phyloP scores from a whole-genome alignment of 805 yeast genomes.

The Monosporozyma siamensis region DNA sequence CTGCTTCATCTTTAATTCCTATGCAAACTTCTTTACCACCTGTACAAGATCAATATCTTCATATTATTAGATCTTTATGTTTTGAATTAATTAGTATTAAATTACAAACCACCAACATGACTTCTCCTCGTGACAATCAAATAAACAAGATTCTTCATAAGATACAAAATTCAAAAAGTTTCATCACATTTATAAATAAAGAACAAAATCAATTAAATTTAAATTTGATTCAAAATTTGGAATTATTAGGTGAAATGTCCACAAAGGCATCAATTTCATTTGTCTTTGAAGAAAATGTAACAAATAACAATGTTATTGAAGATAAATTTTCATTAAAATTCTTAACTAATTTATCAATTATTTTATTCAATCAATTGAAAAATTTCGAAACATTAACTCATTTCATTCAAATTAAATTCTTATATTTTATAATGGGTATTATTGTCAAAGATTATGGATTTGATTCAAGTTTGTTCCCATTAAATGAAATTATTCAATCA shows the following conservation, averaged over 20 bases:
- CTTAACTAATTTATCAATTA: background rate
- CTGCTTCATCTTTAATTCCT: background rate
- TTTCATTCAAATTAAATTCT: constrained; percentile 27
- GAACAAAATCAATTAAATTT: constrained; percentile 28
- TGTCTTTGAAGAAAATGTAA: constrained; percentile 45
- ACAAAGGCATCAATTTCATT: constrained; percentile 47
- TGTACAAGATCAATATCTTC: background rate
- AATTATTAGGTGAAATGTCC: constrained; percentile 48
- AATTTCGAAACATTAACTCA: constrained; percentile 4
- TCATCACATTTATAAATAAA: constrained; percentile 30
- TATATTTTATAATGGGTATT: constrained; percentile 55
- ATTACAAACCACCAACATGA: constrained; percentile 1
- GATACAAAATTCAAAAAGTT: constrained; percentile 55
- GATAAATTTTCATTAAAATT: background rate
- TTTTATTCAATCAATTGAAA: constrained; percentile 19
- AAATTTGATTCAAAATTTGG: constrained; percentile 36
- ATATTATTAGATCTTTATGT: background rate
- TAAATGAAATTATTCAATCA: constrained; percentile 45
- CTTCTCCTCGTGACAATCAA: too few species aligned
- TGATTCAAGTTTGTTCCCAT: constrained; percentile 52
- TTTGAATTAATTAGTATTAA: constrained; percentile 1
- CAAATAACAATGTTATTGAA: background rate
- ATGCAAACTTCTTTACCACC: background rate
- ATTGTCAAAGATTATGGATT: constrained; percentile 74
- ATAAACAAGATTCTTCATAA: constrained; percentile 30